These are phyloP conservation scores for Leishmania turanica DNA, from an alignment of 208 protist species.

Conservation along the genomic window DNA sequence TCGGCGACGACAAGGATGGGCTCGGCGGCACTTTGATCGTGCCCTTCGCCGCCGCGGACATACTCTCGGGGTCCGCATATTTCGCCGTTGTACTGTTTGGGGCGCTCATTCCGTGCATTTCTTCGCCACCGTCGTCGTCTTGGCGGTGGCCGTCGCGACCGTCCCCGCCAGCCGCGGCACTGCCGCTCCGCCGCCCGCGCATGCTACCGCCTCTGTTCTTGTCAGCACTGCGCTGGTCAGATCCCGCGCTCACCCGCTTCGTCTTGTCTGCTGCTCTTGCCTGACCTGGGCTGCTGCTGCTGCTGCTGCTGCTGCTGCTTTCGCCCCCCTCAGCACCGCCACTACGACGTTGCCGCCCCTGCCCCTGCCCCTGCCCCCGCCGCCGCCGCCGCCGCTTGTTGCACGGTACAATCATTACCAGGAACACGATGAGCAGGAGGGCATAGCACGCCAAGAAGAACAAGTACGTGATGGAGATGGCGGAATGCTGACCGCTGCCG, in stretches of 20 bases:
- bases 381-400: slow-evolving; percentile 14
- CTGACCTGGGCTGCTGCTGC: background rate
- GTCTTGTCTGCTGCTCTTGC: background rate
- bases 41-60: too few relatives aligned
- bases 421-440: slow-evolving; percentile 30
- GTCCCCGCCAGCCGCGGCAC: background rate
- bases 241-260: background rate
- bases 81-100: background rate
- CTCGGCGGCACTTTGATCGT: too few relatives aligned
- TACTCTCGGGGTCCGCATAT: too few relatives aligned
- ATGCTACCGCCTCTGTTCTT: background rate
- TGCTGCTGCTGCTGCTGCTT: background rate
- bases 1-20: too few relatives aligned
- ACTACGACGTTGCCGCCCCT: background rate
- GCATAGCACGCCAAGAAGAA: slow-evolving; percentile 41
- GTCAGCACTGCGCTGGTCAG: background rate
- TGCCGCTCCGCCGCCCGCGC: background rate
- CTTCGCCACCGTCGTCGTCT: background rate
- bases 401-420: slow-evolving; percentile 43
- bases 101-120: background rate
- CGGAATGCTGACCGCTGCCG: slow-evolving; percentile 41
- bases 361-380: too few relatives aligned
- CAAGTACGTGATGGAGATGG: slow-evolving; percentile 42
- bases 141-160: background rate
- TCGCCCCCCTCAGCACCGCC: background rate